Evolutionary conservation across 805 yeast genomes (phyloP).

Genomic region (Kluyveromyces wickerhamii): DNA sequence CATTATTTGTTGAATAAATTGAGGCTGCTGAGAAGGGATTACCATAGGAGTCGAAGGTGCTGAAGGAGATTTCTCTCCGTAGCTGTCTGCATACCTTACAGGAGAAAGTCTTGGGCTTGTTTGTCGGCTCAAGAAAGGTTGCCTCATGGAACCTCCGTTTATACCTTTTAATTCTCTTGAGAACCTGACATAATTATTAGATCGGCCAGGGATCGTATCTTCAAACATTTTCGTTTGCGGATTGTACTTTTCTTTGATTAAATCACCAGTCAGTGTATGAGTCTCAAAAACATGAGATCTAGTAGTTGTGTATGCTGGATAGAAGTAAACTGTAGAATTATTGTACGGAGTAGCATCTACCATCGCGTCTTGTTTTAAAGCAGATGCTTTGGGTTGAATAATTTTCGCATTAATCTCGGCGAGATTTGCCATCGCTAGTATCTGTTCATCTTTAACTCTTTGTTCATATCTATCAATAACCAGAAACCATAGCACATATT

Average conservation of each 20-base stretch:
- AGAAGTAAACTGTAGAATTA: constrained; percentile 21
- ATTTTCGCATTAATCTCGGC: constrained; percentile 57
- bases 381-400: constrained; percentile 49
- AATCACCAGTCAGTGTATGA: constrained; percentile 37
- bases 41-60: constrained; percentile 10
- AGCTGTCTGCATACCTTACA: constrained; percentile 3
- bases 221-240: constrained; percentile 23
- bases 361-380: constrained; percentile 48
- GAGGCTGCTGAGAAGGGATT: constrained; percentile 6
- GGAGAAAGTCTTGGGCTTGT: constrained; percentile 7
- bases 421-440: constrained; percentile 51
- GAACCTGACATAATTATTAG: constrained; percentile 6
- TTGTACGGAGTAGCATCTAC: constrained; percentile 46
- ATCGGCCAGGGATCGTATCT: constrained; percentile 7
- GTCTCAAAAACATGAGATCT: constrained; percentile 39
- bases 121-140: constrained; percentile 8
- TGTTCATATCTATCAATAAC: constrained; percentile 39
- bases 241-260: constrained; percentile 27
- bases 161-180: constrained; percentile 3
- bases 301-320: constrained; percentile 23
- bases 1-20: constrained; percentile 6
- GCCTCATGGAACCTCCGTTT: constrained; percentile 8
- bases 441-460: constrained; percentile 49
- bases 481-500: constrained; percentile 33
- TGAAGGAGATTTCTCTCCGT: constrained; percentile 5